Evolutionary conservation across 495 filamentous ascomycete genomes (phyloP).

Genomic region (Aspergillus saccharolyticus): DNA sequence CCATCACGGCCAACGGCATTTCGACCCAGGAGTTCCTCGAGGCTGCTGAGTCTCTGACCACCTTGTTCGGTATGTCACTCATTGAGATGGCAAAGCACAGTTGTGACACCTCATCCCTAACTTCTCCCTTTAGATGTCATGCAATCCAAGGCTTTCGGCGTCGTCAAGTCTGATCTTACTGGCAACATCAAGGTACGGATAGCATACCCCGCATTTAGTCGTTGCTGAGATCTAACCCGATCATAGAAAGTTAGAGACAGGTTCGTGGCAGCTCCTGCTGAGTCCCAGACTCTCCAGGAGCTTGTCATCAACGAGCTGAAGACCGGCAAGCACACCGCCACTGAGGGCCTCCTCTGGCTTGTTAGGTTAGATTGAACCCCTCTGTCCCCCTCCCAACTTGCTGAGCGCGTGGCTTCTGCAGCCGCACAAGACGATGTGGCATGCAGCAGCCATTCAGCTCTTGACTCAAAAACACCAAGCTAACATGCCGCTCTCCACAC

Average conservation of each 20-base stretch:
- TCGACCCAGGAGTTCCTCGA: constrained; percentile 85
- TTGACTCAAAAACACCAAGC: not conserved
- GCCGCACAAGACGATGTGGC: not conserved
- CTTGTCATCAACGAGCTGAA: constrained; percentile 84
- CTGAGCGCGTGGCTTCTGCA: too few relatives aligned
- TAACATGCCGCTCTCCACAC: constrained; percentile 1
- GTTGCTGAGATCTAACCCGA: constrained; percentile 10
- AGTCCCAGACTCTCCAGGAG: constrained; percentile 75
- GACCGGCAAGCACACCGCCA: constrained; percentile 74
- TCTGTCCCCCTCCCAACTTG: not conserved
- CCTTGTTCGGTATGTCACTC: constrained; percentile 70
- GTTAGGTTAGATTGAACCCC: constrained; percentile 57
- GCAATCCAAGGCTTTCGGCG: constrained; percentile 73
- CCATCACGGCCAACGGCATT: constrained; percentile 67
- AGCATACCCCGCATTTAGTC: constrained; percentile 6
- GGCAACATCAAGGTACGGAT: constrained; percentile 81
- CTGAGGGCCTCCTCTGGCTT: constrained; percentile 89
- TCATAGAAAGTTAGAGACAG: constrained; percentile 84
- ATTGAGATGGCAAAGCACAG: too few relatives aligned
- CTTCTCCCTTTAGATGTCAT: constrained; percentile 85
- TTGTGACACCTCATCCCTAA: too few relatives aligned
- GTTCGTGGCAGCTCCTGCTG: constrained; percentile 66
- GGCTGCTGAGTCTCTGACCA: constrained; percentile 77
- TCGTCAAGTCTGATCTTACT: constrained; percentile 84
- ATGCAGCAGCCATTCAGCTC: constrained; percentile 4